These are phyloP conservation scores for Mesembryanthemum crystallinum DNA, from an alignment of 148 eudicot species.

Conservation along the genomic window DNA sequence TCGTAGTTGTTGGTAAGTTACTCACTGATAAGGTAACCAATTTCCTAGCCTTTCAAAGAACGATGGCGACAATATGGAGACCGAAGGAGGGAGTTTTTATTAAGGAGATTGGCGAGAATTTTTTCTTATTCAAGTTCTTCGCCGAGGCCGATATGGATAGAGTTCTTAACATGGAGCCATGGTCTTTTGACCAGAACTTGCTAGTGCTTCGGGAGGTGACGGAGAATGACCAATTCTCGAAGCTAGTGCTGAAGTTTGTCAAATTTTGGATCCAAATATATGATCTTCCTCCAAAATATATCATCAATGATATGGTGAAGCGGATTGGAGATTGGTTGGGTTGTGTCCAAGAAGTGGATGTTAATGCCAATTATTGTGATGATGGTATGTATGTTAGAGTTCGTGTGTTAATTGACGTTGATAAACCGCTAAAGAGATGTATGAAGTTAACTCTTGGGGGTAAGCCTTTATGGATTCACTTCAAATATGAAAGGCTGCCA, in stretches of 20 bases:
- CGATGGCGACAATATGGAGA: neutral
- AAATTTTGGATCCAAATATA: neutral
- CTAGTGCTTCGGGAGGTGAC: neutral
- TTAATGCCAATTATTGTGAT: neutral
- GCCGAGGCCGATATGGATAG: neutral
- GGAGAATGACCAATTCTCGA: neutral
- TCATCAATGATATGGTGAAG: neutral
- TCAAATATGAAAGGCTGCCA: neutral
- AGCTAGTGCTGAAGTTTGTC: neutral
- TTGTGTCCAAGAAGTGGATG: neutral
- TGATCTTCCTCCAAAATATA: neutral
- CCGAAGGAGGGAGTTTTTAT: neutral
- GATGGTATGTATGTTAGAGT: neutral
- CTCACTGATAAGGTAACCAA: neutral
- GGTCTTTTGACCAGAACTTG: neutral
- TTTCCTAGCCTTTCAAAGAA: neutral
- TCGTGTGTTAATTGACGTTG: neutral
- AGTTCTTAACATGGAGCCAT: neutral
- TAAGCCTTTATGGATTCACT: neutral
- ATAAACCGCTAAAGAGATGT: neutral
- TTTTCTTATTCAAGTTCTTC: neutral
- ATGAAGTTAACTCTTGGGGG: neutral
- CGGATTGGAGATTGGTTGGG: neutral
- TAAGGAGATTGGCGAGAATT: neutral
- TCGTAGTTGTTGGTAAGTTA: too few relatives aligned